Percentiles rank a stretch among this genome's conserved stretches.
Conservation (phyloP, 2,329 filamentous ascomycete species). For the Trichoderma breve region DNA sequence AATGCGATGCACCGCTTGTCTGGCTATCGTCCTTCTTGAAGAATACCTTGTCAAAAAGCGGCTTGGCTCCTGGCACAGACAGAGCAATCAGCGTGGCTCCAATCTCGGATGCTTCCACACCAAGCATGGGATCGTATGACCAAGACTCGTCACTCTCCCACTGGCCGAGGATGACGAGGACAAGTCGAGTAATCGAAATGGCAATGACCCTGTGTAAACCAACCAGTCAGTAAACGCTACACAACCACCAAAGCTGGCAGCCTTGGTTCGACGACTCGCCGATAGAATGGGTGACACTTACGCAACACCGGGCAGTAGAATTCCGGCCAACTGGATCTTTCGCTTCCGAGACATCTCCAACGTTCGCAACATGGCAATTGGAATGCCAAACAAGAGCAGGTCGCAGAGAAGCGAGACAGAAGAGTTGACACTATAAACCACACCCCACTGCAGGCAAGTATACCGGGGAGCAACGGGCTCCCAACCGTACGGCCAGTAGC, state of each 20-base stretch:
- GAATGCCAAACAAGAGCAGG: constrained; percentile 50
- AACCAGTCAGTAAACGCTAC: background rate
- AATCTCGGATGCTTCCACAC: constrained; percentile 50
- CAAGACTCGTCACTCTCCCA: constrained; percentile 49
- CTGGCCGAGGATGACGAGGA: constrained; percentile 48
- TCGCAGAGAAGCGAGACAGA: constrained; percentile 49
- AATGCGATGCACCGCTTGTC: constrained; percentile 27
- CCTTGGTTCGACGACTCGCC: background rate
- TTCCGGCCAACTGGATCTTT: constrained; percentile 47
- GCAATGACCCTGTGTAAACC: constrained; percentile 44
- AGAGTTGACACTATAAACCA: constrained; percentile 52
- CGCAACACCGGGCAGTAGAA: constrained; percentile 50
- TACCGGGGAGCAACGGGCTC: constrained; percentile 42
- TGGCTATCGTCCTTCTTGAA: constrained; percentile 27
- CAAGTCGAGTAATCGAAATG: constrained; percentile 47
- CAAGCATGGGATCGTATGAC: constrained; percentile 50
- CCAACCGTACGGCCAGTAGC: constrained; percentile 51
- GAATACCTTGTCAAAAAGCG: constrained; percentile 40
- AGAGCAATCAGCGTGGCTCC: constrained; percentile 50
- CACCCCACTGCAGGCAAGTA: constrained; percentile 48
- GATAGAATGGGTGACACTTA: constrained; percentile 29
- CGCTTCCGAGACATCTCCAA: constrained; percentile 43
- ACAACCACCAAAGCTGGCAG: background rate
- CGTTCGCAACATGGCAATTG: constrained; percentile 45
- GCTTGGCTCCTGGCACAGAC: constrained; percentile 50